Evolutionary conservation across 73 alveolate genomes (phyloP), one percentile per base, ranked within the genome.

Genomic region (Symbiodinium natans): DNA sequence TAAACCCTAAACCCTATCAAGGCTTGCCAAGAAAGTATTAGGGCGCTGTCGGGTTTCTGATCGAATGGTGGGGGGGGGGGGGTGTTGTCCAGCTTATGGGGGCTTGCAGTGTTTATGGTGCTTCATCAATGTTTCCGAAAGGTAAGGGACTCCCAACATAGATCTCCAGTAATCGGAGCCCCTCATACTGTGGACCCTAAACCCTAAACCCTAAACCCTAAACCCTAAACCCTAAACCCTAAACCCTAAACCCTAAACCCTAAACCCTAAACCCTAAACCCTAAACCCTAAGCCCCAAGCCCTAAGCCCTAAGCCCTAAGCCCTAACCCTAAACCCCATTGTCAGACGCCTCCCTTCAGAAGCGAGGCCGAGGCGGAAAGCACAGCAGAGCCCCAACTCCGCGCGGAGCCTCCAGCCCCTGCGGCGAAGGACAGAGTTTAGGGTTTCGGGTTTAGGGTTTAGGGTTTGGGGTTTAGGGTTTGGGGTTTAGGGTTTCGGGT

Each of bases 141-240:
- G n/a, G n/a, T n/a, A n/a, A n/a, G n/a, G n/a, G n/a, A n/a, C n/a
- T n/a, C n/a, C n/a, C n/a, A n/a, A n/a, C n/a, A n/a, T n/a, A n/a
- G n/a, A n/a, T n/a, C n/a, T n/a, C n/a, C n/a, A n/a, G n/a, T n/a
- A n/a, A n/a, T n/a, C n/a, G n/a, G n/a, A n/a, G n/a, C n/a, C n/a
- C n/a, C n/a, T n/a, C n/a, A n/a, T n/a, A n/a, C n/a, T n/a, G n/a
- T n/a, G n/a, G n/a, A n/a, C n/a, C n/a, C n/a, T 43, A 59, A 59
- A 59, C 77, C 77, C 77, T 59, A 59, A 59, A 59, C 77, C 33
- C 77, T 59, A 59, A 59, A 59, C 77, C 77, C 34, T 59, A 59
- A 19, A 25, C 34, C 17, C 36, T 19, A 43, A 8, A 43, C 56
- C 6, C 56, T 8, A 43, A 6, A 6, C 56, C 56, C 6, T 11